phyloP scores from a whole-genome alignment of 1,284 basidiomycete species.

The Porodaedalea pini region DNA sequence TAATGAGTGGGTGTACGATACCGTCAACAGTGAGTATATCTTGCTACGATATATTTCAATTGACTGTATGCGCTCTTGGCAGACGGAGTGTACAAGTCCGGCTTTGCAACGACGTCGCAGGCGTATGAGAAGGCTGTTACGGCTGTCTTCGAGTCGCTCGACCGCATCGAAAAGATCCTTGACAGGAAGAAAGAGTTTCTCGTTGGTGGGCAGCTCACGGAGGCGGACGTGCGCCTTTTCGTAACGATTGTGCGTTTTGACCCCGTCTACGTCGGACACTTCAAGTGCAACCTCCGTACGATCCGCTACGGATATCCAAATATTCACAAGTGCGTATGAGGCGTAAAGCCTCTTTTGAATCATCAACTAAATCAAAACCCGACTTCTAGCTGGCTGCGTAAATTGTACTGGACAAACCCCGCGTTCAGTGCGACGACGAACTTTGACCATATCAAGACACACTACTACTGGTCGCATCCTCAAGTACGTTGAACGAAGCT shows the following conservation, averaged over 20 bases:
- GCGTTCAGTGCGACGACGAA: constrained; percentile 64
- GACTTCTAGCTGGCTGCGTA: constrained; percentile 42
- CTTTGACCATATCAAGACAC: constrained; percentile 49
- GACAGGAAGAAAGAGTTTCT: constrained; percentile 48
- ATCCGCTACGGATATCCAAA: constrained; percentile 42
- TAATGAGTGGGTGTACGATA: constrained; percentile 55
- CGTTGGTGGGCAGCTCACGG: constrained; percentile 51
- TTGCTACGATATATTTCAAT: neutral
- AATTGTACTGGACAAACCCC: constrained; percentile 59
- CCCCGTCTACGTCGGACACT: constrained; percentile 57
- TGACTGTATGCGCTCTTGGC: neutral
- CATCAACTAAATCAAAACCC: too few species aligned
- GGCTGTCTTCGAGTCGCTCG: constrained; percentile 43
- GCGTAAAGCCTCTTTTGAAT: neutral
- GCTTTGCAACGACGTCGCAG: constrained; percentile 55
- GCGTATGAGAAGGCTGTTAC: constrained; percentile 50
- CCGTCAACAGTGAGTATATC: constrained; percentile 37
- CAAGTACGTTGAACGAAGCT: constrained; percentile 5
- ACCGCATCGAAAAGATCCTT: constrained; percentile 49
- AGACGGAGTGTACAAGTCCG: constrained; percentile 49
- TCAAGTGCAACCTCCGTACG: constrained; percentile 55
- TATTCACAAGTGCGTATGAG: constrained; percentile 34
- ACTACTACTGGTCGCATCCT: constrained; percentile 39
- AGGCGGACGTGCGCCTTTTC: constrained; percentile 57
- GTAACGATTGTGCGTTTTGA: constrained; percentile 54